These are phyloP conservation scores for Hysterium pulicare DNA, from an alignment of 2,329 filamentous ascomycete species.

Conservation along the genomic window DNA sequence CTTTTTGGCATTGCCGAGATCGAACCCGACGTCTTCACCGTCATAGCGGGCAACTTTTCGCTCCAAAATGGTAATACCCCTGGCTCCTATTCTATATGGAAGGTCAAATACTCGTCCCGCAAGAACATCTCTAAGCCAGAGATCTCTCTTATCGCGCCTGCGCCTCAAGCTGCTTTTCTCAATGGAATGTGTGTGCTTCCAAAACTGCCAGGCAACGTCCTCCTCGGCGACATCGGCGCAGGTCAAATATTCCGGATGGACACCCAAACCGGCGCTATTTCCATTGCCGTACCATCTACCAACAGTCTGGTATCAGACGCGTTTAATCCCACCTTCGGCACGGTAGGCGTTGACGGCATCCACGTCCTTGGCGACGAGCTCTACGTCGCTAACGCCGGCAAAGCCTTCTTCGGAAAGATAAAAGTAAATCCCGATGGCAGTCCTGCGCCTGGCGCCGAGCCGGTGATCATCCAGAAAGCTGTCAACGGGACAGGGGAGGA, in stretches of 20 bases:
- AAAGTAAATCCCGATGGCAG: slow-evolving; percentile 1
- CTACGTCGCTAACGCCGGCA: slow-evolving; percentile 7
- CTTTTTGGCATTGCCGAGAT: slow-evolving; percentile 30
- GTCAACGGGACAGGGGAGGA: not conserved
- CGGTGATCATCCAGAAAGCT: not conserved
- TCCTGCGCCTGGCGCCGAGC: not conserved
- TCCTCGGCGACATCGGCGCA: slow-evolving; percentile 2
- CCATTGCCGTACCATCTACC: not conserved
- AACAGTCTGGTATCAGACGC: not conserved
- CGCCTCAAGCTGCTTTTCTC: not conserved
- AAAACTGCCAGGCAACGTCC: slow-evolving; percentile 4
- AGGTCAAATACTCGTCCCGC: not conserved
- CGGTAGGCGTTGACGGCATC: slow-evolving; percentile 6
- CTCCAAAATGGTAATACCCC: slow-evolving; percentile 10
- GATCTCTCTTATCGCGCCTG: not conserved
- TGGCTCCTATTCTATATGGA: not conserved
- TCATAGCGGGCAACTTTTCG: slow-evolving; percentile 18
- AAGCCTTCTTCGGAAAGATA: slow-evolving; percentile 2
- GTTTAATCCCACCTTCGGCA: not conserved
- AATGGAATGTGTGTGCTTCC: not conserved
- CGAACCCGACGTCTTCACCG: slow-evolving; percentile 22
- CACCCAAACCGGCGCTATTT: not conserved
- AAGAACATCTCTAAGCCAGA: not conserved
- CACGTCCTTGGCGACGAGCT: slow-evolving; percentile 3
- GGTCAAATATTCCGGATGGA: slow-evolving; percentile 4